Conservation (phyloP, 177 flowering plant genomes). For the Tripterygium wilfordii region DNA sequence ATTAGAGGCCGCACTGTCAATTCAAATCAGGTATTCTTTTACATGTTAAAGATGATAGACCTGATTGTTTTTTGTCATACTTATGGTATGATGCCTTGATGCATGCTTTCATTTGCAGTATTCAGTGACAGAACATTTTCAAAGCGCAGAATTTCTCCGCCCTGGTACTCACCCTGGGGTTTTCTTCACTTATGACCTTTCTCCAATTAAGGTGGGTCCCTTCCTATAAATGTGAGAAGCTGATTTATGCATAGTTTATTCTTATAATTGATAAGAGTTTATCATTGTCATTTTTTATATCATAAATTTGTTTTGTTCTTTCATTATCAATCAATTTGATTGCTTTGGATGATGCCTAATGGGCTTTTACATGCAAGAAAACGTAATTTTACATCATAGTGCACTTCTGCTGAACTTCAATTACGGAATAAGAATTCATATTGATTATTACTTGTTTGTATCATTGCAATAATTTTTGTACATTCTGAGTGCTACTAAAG, state of each 20-base stretch:
- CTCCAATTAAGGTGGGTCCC: slow-evolving; percentile 79
- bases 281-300: not conserved
- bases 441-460: too few species aligned
- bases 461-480: too few species aligned
- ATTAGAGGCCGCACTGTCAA: slow-evolving; percentile 48
- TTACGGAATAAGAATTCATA: too few species aligned
- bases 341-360: too few species aligned
- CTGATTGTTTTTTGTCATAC: slow-evolving; percentile 1
- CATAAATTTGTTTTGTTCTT: too few species aligned
- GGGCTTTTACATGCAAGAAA: too few species aligned
- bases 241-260: too few species aligned
- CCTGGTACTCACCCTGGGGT: slow-evolving; percentile 66
- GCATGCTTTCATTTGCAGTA: slow-evolving; percentile 37
- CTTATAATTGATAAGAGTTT: too few species aligned
- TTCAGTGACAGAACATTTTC: slow-evolving; percentile 81
- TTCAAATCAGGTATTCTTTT: slow-evolving; percentile 64
- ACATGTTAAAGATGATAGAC: not conserved
- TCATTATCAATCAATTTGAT: too few species aligned
- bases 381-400: too few species aligned
- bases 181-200: slow-evolving; percentile 83
- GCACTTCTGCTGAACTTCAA: too few species aligned
- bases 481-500: not conserved
- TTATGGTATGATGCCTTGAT: slow-evolving; percentile 4
- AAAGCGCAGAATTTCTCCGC: slow-evolving; percentile 34
- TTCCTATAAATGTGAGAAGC: slow-evolving; percentile 2